Evolutionary conservation across 139 green algal genomes (phyloP), one percentile per base, ranked within the genome.

Genomic region (Pleodorina starrii): DNA sequence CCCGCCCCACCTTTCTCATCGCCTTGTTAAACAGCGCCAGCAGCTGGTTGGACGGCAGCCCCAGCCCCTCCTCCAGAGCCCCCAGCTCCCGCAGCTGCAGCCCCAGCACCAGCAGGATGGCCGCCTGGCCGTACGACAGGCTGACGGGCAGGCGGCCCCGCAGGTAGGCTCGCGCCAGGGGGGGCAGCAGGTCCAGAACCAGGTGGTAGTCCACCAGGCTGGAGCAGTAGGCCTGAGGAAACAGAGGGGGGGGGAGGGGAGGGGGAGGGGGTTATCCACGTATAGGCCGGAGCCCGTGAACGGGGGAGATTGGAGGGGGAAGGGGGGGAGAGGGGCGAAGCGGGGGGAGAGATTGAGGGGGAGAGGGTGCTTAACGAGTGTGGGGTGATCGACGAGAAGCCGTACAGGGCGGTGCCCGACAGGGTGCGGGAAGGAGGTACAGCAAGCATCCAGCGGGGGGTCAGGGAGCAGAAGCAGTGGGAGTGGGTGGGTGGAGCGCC

Each of bases 1-100:
- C 44, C 75, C 46, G 16, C 50, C 78, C 23, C 50, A 85, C 92
- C 92, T 97, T 98, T 5, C 96, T 93, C 40, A 99, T 82, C 9
- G 95, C 92, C 93, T 99, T 99, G 94, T 97, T 98, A 93, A 99
- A 99, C 63, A 99, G 95, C 36, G 98, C 98, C 77, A 99, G 90
- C 60, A 95, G 93, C 93, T 98, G 96, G 44, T 94, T 96, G 54
- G 86, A 71, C 7, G 97, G 98, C 90, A 99, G 95, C 69, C 90
- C 88, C 42, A 99, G 92, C 32, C 77, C 82, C 69, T 90, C 88
- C 63, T 96, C 93, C 32, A 97, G 72, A 9, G 93, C 88, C 4
- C n/a, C 72, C 32, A 98, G 36, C 69, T 95, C 90, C n/a, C 89
- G 93, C 69, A 91, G 90, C 91, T 98, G 97, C 84, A 98, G 92